phyloP scores from a whole-genome alignment of 2,329 filamentous ascomycete species.

The Diaporthe eres region DNA sequence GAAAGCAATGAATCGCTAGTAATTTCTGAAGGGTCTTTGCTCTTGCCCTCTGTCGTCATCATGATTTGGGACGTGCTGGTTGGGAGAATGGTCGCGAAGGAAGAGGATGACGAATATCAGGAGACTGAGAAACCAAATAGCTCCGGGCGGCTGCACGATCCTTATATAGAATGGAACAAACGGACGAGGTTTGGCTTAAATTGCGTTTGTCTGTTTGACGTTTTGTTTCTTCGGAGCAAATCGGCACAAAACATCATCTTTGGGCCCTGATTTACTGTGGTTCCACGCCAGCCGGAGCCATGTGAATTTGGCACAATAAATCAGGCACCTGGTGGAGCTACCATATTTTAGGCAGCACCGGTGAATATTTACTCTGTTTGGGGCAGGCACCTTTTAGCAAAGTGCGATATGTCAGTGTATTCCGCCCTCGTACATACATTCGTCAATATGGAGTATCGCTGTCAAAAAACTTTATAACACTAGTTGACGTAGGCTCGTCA shows the following conservation, averaged over 20 bases:
- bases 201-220: neutral
- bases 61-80: neutral
- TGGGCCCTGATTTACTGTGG: neutral
- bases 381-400: neutral
- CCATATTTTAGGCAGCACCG: neutral
- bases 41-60: neutral
- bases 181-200: neutral
- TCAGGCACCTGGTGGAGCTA: neutral
- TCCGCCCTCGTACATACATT: neutral
- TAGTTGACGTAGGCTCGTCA: neutral
- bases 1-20: no score
- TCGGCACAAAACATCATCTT: neutral
- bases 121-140: neutral
- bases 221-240: neutral
- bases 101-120: neutral
- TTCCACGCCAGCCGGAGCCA: neutral
- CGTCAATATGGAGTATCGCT: no score
- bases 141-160: neutral
- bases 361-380: neutral
- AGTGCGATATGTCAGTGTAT: neutral
- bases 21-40: neutral
- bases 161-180: neutral
- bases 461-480: no score
- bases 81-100: neutral
- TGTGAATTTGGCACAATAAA: neutral